phyloP scores from a whole-genome alignment of 1,284 basidiomycete genomes.

The Schizophyllum amplum region DNA sequence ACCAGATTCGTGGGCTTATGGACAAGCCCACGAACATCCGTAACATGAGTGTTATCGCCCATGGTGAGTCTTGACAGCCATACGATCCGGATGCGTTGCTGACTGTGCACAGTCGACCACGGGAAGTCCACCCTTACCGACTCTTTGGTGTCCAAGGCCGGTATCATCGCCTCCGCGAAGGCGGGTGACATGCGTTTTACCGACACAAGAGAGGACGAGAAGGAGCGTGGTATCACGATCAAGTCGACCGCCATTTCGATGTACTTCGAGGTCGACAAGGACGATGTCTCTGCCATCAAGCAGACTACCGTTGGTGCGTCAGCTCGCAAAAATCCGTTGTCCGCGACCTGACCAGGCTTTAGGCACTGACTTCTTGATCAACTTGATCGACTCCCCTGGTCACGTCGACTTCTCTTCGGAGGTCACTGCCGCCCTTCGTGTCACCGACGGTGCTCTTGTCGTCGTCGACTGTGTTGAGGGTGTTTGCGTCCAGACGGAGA shows the following conservation, averaged over 20 bases:
- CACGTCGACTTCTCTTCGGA: conserved; percentile 99
- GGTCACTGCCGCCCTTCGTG: conserved; percentile 98
- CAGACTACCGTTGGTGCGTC: conserved; percentile 85
- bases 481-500: conserved; percentile 99
- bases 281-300: conserved; percentile 78
- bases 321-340: not conserved
- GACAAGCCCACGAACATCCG: conserved; percentile 88
- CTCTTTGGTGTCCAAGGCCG: conserved; percentile 98
- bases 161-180: conserved; percentile 95
- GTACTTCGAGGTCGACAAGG: conserved; percentile 97
- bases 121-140: conserved; percentile 99
- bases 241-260: conserved; percentile 99
- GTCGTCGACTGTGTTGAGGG: conserved; percentile 99
- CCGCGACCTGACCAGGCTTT: conserved; percentile 46
- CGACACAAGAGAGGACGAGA: conserved; percentile 97
- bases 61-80: conserved; percentile 46
- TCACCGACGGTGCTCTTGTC: conserved; percentile 92
- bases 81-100: conserved; percentile 10
- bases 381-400: conserved; percentile 99
- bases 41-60: conserved; percentile 98
- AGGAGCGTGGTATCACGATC: conserved; percentile 99
- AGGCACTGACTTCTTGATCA: conserved; percentile 96
- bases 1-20: conserved; percentile 89
- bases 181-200: conserved; percentile 98
- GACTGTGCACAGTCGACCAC: conserved; percentile 77